Conservation (phyloP, 2,329 filamentous ascomycete species). For the Cyanodermella asteris region DNA sequence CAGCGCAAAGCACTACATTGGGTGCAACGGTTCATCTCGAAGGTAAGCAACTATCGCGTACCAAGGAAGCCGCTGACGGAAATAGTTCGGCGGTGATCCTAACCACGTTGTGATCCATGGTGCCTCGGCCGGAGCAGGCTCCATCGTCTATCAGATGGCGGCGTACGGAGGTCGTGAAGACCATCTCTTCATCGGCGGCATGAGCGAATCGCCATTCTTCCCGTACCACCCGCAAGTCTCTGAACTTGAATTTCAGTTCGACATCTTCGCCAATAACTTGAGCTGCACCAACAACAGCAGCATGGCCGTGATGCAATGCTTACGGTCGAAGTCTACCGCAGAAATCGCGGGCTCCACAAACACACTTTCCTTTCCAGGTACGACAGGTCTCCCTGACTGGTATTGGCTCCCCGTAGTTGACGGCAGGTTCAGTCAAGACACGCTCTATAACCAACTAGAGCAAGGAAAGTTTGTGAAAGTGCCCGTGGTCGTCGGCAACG, state of each 20-base stretch:
- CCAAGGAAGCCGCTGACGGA: no score
- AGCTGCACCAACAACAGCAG: background rate
- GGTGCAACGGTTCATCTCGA: conserved; percentile 41
- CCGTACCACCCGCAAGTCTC: no score
- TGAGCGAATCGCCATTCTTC: no score
- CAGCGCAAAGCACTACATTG: conserved; percentile 48
- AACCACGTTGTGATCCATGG: conserved; percentile 46
- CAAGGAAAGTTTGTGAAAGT: conserved; percentile 28
- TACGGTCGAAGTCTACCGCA: background rate
- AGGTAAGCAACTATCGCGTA: conserved; percentile 15
- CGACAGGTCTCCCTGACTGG: conserved; percentile 20
- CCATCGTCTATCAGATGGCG: conserved; percentile 41
- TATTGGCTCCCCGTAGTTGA: conserved; percentile 31
- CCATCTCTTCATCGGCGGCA: conserved; percentile 28
- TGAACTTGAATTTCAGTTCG: conserved; percentile 6
- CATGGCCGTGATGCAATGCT: background rate
- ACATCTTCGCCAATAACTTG: background rate
- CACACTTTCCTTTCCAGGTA: conserved; percentile 24
- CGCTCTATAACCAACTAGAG: conserved; percentile 26
- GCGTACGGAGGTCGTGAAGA: conserved; percentile 27
- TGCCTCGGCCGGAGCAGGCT: conserved; percentile 43
- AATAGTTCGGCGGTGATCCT: conserved; percentile 46
- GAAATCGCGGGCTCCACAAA: conserved; percentile 16
- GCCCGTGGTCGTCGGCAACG: conserved; percentile 34
- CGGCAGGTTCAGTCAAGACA: conserved; percentile 26